A percentile compares a stretch with the other conserved stretches of the same genome.
Conservation (phyloP, 768 basidiomycete species). For the Coprinopsis marcescibilis region DNA sequence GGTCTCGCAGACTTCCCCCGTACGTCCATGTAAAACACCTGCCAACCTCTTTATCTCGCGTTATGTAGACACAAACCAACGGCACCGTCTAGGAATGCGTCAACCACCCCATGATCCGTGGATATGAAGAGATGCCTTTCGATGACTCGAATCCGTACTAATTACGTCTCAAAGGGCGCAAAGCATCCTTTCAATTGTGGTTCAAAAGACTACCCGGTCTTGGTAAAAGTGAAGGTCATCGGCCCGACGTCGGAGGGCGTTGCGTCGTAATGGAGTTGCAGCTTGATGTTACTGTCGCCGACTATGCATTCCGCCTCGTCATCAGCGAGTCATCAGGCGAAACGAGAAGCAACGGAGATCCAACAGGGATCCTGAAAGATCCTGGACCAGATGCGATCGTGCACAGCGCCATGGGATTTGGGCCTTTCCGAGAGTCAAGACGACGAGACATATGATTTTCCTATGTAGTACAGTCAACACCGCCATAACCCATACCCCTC, state of each 20-base stretch:
- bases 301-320: background rate
- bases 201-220: background rate
- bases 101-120: conserved; percentile 6
- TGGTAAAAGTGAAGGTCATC: background rate
- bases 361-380: too few relatives aligned
- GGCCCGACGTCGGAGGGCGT: conserved; percentile 1
- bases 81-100: background rate
- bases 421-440: too few relatives aligned
- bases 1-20: background rate
- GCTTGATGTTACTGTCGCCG: background rate
- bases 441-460: too few relatives aligned
- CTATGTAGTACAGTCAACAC: too few relatives aligned
- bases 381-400: too few relatives aligned
- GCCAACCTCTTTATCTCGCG: background rate
- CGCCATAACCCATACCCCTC: too few relatives aligned
- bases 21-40: background rate
- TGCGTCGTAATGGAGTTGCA: background rate
- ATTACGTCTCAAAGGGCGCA: background rate
- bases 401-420: too few relatives aligned
- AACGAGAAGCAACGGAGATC: background rate
- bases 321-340: background rate
- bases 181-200: background rate
- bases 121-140: conserved; percentile 4
- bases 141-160: background rate
- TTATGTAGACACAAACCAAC: background rate